Base-by-base conservation (phyloP, 768 basidiomycete species). In the Termitomyces sp. region DNA sequence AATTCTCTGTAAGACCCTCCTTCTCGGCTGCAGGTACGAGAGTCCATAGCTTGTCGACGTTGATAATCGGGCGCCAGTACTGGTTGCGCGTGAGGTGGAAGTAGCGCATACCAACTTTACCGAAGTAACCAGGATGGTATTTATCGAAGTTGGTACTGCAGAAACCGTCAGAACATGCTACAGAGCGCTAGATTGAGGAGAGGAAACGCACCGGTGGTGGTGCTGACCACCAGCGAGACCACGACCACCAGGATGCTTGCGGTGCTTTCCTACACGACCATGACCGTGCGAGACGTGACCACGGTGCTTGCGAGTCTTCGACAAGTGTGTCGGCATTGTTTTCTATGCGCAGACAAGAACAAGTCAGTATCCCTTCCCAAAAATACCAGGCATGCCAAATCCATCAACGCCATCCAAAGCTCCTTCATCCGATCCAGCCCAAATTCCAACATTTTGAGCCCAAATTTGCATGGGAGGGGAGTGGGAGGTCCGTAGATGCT, bases 61-160 rank as follows among this genome's bases (percentile, higher is more conserved):
- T 99, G 89, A 99, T 92, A 74, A 90, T 91, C 20, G 96, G 95
- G 65, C 90, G 86, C 95, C 94, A 97, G 78, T 87, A 83, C 68
- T 83, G 77, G 78, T 97, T 97, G 78, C 89, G 89, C 59, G 92
- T 94, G 65, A 94, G 79, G 77, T 99, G 97, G 92, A 91, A 99
- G 78, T 90, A 89, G 75, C 97, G 89, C 96, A 99, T 99, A 93
- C 97, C 97, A 76, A 96, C 94, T 82, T 98, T 98, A 84, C 96
- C 96, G 77, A 96, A 98, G 94, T 98, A 98, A 92, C 96, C 96
- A 77, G 95, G 95, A 81, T 98, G 96, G 90, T 94, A 98, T 81
- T 96, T 96, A 80, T 96, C 95, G 74, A 96, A 92, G 83, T 98
- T 97, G 73, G 91, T 96, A 63, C 95, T 93, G 65, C 20, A 39